Evolutionary conservation across 495 filamentous ascomycete species (phyloP), one percentile per base, ranked within the genome.

Genomic region (Aspergillus coremiiformis): DNA sequence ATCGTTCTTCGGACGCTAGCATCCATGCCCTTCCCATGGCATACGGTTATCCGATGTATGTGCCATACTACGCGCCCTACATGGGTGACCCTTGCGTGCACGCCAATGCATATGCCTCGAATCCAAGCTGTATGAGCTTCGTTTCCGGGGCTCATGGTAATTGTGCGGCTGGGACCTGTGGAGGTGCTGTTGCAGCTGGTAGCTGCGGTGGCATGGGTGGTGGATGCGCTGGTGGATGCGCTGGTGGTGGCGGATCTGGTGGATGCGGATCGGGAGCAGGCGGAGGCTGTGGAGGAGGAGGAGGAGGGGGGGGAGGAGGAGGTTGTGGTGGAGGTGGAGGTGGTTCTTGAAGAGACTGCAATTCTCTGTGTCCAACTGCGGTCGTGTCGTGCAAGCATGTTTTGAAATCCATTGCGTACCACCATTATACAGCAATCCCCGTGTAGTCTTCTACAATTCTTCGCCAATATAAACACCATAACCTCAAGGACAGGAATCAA

Each of bases 51-150:
- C 75, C 73, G 9, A 78, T 69, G 61, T 62, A 55, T 58, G 72
- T 78, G 43, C 78, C 71, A 48, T 81, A 66, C 53, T 85, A 72
- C 65, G 76, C 54, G 24, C 77, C 67, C 27, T 84, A 75, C 42
- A 74, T 62, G 63, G 72, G 58, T 62, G 83, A 70, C 49, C 76
- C 68, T 51, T 66, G 69, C 15, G 69, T 76, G 21, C 62, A 65
- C 39, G 53, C 57, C 1, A 67, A 60, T 26, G 59, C 68, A 0
- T 81, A 80, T 52, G 65, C 66, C 0, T 50, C 57, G 12, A 71
- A 78, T 47, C 77, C 74, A 4, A 56, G 55, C 21, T 80, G 77
- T 59, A 75, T 75, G 59, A 74, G 51, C 55, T 59, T 65, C 22
- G 56, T 61, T 14, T 46, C 39, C 44, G 78, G 60, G 22, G 73